Conservation (phyloP, 148 eudicot genomes). For the Vaccinium macrocarpon region DNA sequence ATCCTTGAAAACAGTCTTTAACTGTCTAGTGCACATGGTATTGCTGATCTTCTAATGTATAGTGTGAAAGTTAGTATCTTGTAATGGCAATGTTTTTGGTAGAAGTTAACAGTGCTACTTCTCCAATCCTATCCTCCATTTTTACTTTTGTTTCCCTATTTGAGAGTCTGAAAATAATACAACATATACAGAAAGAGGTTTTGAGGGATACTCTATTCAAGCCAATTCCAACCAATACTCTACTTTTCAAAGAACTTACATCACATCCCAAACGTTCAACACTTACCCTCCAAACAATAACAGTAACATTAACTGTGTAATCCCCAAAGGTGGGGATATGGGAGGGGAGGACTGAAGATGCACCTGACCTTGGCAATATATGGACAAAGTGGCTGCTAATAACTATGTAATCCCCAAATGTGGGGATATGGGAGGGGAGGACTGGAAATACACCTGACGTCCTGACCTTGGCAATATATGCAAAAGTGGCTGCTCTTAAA, state of each 20-base stretch:
- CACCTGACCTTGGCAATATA: background rate
- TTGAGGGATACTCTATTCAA: background rate
- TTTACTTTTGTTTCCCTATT: background rate
- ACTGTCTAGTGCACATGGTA: background rate
- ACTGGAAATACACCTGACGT: background rate
- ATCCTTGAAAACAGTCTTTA: constrained; percentile 10
- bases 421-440: background rate
- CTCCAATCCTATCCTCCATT: background rate
- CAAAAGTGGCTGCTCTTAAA: background rate
- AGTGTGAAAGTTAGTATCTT: background rate
- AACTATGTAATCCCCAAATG: background rate
- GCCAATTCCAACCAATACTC: background rate
- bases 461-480: background rate
- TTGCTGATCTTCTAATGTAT: background rate
- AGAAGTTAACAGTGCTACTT: background rate
- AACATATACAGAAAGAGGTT: background rate
- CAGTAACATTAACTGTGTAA: background rate
- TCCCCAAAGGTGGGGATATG: background rate
- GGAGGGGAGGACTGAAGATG: background rate
- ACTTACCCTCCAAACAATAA: background rate
- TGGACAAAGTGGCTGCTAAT: background rate
- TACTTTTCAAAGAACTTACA: background rate
- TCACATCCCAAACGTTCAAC: background rate
- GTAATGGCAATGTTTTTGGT: background rate
- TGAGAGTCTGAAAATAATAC: background rate